Evolutionary conservation across 2,329 filamentous ascomycete species (phyloP).

Genomic region (Fusarium sp.): DNA sequence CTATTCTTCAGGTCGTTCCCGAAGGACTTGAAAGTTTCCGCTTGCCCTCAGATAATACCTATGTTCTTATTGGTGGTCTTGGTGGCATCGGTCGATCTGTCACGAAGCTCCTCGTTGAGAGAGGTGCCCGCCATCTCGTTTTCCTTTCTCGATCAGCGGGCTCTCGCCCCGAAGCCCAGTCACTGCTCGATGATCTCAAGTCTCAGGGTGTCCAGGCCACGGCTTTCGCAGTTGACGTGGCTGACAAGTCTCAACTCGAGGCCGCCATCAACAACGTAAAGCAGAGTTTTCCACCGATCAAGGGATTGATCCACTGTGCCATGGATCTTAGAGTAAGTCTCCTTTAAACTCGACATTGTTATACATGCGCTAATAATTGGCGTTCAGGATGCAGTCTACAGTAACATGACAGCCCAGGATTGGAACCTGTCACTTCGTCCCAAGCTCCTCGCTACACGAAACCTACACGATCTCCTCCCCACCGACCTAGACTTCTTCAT

Average conservation of each 20-base stretch:
- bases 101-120: constrained; percentile 26
- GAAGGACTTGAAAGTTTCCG: neutral
- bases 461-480: neutral
- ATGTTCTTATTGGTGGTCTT: constrained; percentile 41
- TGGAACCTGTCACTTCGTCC: neutral
- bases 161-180: neutral
- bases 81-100: constrained; percentile 42
- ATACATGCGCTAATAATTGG: neutral
- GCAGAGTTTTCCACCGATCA: constrained; percentile 31
- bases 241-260: constrained; percentile 22
- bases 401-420: neutral
- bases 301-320: constrained; percentile 44
- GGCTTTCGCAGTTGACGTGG: constrained; percentile 2
- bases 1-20: neutral
- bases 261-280: constrained; percentile 12
- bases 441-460: neutral
- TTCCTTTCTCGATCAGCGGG: constrained; percentile 45
- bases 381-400: neutral
- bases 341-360: accelerated
- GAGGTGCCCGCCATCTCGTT: constrained; percentile 44
- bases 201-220: neutral
- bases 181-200: neutral
- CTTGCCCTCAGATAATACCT: constrained; percentile 10
- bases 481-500: neutral
- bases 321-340: constrained; percentile 34